A percentile compares a stretch with the other conserved stretches of the same genome.
phyloP scores from a whole-genome alignment of 306 rosid species.

The Vigna radiata region DNA sequence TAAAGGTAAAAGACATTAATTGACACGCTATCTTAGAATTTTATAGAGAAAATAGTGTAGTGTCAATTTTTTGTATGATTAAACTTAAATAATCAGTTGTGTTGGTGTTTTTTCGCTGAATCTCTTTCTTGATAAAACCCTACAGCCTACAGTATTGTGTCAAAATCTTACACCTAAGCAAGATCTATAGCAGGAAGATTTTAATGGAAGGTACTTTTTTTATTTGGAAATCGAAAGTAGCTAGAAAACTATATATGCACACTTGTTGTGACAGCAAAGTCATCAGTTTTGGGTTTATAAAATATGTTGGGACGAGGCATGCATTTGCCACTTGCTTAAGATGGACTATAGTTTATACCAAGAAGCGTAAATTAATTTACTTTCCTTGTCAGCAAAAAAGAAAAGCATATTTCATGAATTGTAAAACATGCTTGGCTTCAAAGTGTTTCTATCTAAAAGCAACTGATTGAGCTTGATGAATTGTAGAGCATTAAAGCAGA shows the following conservation, averaged over 20 bases:
- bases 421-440: background rate
- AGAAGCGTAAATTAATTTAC: background rate
- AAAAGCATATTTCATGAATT: background rate
- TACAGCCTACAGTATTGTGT: background rate
- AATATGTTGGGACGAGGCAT: slow-evolving; percentile 6
- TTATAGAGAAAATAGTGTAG: no score
- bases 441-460: background rate
- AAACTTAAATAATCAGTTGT: no score
- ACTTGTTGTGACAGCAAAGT: slow-evolving; percentile 39
- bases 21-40: no score
- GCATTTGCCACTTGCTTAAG: slow-evolving; percentile 2
- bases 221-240: slow-evolving; percentile 27
- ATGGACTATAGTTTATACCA: background rate
- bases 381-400: background rate
- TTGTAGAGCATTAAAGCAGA: no score
- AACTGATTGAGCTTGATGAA: background rate
- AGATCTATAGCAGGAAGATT: slow-evolving; percentile 42
- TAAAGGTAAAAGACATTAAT: no score
- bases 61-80: no score
- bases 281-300: background rate
- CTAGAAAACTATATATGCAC: background rate
- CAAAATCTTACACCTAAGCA: slow-evolving; percentile 62
- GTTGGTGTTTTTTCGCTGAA: no score
- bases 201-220: slow-evolving; percentile 7
- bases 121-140: no score